A percentile compares a stretch with the other conserved stretches of the same genome.
phyloP scores from a whole-genome alignment of 257 asterid genomes.

The Solanum corneliomulleri region DNA sequence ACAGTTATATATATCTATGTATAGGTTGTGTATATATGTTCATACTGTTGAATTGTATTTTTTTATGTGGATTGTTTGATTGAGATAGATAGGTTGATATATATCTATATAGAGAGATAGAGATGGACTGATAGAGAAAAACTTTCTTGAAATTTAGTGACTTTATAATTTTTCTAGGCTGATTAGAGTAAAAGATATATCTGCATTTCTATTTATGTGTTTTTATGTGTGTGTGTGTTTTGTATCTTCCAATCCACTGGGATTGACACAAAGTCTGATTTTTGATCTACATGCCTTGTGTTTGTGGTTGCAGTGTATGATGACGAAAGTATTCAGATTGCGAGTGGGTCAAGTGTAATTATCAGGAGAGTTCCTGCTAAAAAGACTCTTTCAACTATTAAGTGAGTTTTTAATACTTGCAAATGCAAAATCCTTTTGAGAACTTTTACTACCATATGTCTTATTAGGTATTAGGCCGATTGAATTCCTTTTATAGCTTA shows the following conservation, averaged over 20 bases:
- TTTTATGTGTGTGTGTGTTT: background rate
- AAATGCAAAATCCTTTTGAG: background rate
- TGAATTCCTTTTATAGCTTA: background rate
- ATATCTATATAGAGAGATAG: background rate
- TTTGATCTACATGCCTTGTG: background rate
- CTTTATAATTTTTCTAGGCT: background rate
- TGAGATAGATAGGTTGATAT: background rate
- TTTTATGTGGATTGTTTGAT: background rate
- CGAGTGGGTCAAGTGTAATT: constrained; percentile 66
- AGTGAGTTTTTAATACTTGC: constrained; percentile 26
- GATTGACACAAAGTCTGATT: background rate
- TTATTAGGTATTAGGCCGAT: background rate
- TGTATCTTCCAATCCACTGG: background rate
- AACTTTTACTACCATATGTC: background rate
- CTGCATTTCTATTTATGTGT: background rate
- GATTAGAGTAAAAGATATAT: background rate
- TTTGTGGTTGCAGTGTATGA: constrained; percentile 30
- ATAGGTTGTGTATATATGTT: background rate
- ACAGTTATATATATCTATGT: background rate
- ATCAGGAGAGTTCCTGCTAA: constrained; percentile 72
- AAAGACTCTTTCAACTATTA: constrained; percentile 12
- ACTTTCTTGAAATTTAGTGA: background rate
- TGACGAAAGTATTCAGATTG: constrained; percentile 51
- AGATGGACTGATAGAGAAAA: background rate
- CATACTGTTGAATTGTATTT: background rate